Evolutionary conservation across 2,329 filamentous ascomycete genomes (phyloP).

Genomic region (Aaosphaeria arxii): DNA sequence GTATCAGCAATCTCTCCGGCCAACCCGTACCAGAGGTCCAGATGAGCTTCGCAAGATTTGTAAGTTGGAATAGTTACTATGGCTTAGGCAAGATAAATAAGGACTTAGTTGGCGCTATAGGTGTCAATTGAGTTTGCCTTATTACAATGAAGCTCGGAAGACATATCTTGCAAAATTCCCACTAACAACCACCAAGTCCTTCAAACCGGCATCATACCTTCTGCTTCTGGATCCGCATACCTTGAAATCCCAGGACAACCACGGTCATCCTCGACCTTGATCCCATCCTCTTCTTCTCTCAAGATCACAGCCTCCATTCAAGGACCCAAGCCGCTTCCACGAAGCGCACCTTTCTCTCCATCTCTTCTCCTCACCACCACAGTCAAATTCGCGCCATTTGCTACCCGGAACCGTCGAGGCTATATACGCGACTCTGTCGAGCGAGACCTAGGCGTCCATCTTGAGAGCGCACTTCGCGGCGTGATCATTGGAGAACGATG

Average conservation of each 20-base stretch:
- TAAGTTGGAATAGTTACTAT: conserved; percentile 49
- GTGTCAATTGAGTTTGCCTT: no score
- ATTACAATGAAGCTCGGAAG: no score
- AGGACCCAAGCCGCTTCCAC: conserved; percentile 84
- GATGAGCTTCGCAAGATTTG: conserved; percentile 83
- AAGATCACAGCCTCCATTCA: conserved; percentile 94
- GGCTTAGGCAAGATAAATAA: no score
- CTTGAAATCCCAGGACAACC: conserved; percentile 58
- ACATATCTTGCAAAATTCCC: no score
- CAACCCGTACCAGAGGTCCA: conserved; percentile 58
- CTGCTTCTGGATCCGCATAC: conserved; percentile 90
- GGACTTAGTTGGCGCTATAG: no score
- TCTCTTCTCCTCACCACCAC: conserved; percentile 89
- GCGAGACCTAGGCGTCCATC: conserved; percentile 82
- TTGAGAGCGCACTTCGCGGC: conserved; percentile 86
- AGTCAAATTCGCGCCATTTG: conserved; percentile 96
- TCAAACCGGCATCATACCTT: conserved; percentile 87
- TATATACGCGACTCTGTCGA: conserved; percentile 85
- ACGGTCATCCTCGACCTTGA: conserved; percentile 43
- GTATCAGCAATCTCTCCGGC: conserved; percentile 44
- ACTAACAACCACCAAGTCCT: conserved; percentile 59
- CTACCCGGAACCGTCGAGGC: conserved; percentile 74
- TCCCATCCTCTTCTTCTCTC: conserved; percentile 62
- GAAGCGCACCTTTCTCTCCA: conserved; percentile 86
- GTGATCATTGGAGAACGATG: conserved; percentile 90